A percentile compares a stretch with the other conserved stretches of the same genome.
Evolutionary conservation across 805 yeast species (phyloP).

Genomic region (Candida qinlingensis): DNA sequence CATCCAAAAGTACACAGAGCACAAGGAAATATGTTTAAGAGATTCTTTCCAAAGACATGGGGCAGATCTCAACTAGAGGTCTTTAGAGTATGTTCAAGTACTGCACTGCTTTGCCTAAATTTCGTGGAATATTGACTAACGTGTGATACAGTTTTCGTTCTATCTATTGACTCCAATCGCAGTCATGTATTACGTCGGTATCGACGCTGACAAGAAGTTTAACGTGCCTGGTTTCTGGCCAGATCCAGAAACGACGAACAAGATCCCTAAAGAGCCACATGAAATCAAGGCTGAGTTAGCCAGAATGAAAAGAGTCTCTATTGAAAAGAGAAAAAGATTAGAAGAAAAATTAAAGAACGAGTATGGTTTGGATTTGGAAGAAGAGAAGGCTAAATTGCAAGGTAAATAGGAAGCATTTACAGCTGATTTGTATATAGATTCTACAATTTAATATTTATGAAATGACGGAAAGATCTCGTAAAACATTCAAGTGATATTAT

Average conservation of each 20-base stretch:
- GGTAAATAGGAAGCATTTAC: conserved; percentile 10
- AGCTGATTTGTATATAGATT: background rate
- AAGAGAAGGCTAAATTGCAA: conserved; percentile 33
- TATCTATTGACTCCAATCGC: conserved; percentile 80
- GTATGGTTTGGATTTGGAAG: conserved; percentile 57
- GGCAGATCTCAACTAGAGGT: conserved; percentile 12
- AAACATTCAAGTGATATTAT: too few species aligned
- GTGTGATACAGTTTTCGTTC: conserved; percentile 57
- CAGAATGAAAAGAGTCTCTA: conserved; percentile 70
- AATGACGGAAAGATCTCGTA: background rate
- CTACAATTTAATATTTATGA: background rate
- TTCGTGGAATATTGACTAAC: background rate
- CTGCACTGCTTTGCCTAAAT: background rate
- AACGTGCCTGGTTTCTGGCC: conserved; percentile 97
- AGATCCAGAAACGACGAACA: conserved; percentile 85
- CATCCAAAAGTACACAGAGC: too few species aligned
- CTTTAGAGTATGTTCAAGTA: conserved; percentile 8
- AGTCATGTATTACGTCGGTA: conserved; percentile 92
- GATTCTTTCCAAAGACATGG: conserved; percentile 2
- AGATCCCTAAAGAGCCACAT: conserved; percentile 88
- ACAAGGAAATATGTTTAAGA: background rate
- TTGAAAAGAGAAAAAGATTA: conserved; percentile 65
- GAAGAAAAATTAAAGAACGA: conserved; percentile 64
- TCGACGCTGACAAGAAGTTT: conserved; percentile 82
- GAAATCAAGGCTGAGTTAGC: conserved; percentile 91